A percentile compares a stretch with the other conserved stretches of the same genome.
These are phyloP conservation scores for Colletotrichum paranaense DNA, from an alignment of 2,329 filamentous ascomycete species.

Conservation along the genomic window DNA sequence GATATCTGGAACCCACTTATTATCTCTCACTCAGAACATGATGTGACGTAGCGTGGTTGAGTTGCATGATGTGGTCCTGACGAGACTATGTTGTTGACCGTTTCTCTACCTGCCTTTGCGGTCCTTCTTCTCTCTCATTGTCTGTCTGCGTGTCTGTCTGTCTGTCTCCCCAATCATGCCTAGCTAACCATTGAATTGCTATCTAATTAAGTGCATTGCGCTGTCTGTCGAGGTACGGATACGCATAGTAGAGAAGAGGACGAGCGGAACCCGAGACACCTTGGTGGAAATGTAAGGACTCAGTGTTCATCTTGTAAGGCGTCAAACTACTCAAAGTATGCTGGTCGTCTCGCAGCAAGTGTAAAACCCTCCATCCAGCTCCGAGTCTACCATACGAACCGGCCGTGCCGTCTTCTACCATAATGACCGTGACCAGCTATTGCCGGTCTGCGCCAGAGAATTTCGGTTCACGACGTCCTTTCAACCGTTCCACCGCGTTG, in stretches of 20 bases:
- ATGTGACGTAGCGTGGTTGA: neutral
- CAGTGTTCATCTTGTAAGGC: slow-evolving; percentile 36
- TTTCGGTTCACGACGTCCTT: slow-evolving; percentile 23
- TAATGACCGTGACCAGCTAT: slow-evolving; percentile 25
- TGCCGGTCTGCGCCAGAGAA: slow-evolving; percentile 30
- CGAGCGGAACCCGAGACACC: slow-evolving; percentile 14
- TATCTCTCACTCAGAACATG: neutral
- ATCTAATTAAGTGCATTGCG: slow-evolving; percentile 27
- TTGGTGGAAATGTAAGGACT: slow-evolving; percentile 24
- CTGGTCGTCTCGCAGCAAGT: slow-evolving; percentile 34
- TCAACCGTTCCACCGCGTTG: slow-evolving; percentile 14
- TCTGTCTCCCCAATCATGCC: neutral
- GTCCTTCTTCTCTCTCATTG: neutral
- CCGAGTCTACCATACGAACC: slow-evolving; percentile 33
- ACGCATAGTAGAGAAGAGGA: slow-evolving; percentile 1
- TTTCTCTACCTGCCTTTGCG: neutral
- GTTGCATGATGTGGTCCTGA: neutral
- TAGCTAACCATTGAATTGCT: slow-evolving; percentile 25
- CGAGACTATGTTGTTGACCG: neutral
- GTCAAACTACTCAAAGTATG: slow-evolving; percentile 35
- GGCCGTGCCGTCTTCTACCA: slow-evolving; percentile 31
- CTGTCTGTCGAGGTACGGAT: slow-evolving; percentile 9
- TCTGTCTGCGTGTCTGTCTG: neutral
- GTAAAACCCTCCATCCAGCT: slow-evolving; percentile 29
- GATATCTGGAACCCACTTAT: neutral